Conservation (phyloP, 352 stramenopile species). For the Albugo candida region DNA sequence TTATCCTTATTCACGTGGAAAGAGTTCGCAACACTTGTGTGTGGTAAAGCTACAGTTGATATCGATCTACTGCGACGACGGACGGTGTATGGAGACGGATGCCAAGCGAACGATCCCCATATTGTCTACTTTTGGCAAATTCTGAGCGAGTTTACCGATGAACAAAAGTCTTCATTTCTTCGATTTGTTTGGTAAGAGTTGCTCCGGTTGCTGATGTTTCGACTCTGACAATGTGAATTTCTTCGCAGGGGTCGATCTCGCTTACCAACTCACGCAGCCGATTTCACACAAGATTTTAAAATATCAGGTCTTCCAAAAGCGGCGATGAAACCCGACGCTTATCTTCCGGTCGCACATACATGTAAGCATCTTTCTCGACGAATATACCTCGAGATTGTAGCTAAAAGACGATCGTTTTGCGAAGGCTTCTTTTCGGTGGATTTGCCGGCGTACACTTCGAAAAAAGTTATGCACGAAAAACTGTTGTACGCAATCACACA, state of each 20-base stretch:
- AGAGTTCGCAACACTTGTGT: constrained; percentile 78
- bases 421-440: constrained; percentile 79
- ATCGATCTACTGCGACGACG: constrained; percentile 62
- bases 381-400: background rate
- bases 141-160: constrained; percentile 63
- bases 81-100: constrained; percentile 82
- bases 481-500: constrained; percentile 78
- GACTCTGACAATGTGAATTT: background rate
- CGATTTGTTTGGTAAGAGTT: constrained; percentile 61
- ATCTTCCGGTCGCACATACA: constrained; percentile 72
- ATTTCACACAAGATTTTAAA: constrained; percentile 83
- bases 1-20: constrained; percentile 76
- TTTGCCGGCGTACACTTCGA: constrained; percentile 48
- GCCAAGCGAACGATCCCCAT: constrained; percentile 65
- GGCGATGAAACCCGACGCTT: constrained; percentile 47
- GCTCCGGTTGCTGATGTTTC: background rate
- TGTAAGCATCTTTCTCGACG: constrained; percentile 18
- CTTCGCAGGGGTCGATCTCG: constrained; percentile 45
- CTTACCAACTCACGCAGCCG: constrained; percentile 70
- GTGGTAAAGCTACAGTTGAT: constrained; percentile 77
- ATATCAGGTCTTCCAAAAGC: constrained; percentile 72
- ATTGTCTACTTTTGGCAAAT: constrained; percentile 85
- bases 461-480: constrained; percentile 64
- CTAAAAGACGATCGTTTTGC: background rate
- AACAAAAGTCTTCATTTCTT: constrained; percentile 81